These are phyloP conservation scores for Hypoxylon sp. DNA, from an alignment of 2,329 filamentous ascomycete genomes.

Conservation along the genomic window DNA sequence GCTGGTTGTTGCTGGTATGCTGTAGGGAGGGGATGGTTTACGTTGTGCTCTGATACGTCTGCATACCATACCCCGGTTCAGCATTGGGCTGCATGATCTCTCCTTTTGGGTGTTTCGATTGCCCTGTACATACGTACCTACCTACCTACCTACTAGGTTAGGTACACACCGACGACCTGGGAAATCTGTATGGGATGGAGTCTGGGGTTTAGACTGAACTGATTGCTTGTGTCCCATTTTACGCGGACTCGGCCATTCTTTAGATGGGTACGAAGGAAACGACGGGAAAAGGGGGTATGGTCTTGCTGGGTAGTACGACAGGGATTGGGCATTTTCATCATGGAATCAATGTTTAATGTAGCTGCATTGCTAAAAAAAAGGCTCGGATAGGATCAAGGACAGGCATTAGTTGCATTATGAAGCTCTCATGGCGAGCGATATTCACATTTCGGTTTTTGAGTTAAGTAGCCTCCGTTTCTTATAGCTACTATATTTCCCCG, in stretches of 20 bases:
- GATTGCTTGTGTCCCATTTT: background rate
- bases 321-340: background rate
- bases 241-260: slow-evolving; percentile 1
- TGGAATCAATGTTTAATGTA: slow-evolving; percentile 11
- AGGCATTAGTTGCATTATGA: slow-evolving; percentile 5
- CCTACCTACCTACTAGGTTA: background rate
- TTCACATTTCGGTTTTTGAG: background rate
- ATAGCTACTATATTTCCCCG: slow-evolving; percentile 4
- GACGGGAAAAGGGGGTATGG: background rate
- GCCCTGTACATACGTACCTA: background rate
- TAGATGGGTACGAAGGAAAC: background rate
- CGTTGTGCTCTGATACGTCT: background rate
- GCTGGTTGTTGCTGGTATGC: slow-evolving; percentile 50
- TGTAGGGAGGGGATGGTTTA: slow-evolving; percentile 37
- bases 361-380: background rate
- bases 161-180: background rate
- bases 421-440: background rate
- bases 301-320: background rate
- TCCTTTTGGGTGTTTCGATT: background rate
- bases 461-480: background rate
- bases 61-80: slow-evolving; percentile 6
- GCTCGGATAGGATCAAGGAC: slow-evolving; percentile 10
- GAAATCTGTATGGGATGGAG: background rate
- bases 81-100: slow-evolving; percentile 1
- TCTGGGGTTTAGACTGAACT: background rate